phyloP scores from a whole-genome alignment of 768 basidiomycete genomes.

The Lanmaoa pseudosensibilis region DNA sequence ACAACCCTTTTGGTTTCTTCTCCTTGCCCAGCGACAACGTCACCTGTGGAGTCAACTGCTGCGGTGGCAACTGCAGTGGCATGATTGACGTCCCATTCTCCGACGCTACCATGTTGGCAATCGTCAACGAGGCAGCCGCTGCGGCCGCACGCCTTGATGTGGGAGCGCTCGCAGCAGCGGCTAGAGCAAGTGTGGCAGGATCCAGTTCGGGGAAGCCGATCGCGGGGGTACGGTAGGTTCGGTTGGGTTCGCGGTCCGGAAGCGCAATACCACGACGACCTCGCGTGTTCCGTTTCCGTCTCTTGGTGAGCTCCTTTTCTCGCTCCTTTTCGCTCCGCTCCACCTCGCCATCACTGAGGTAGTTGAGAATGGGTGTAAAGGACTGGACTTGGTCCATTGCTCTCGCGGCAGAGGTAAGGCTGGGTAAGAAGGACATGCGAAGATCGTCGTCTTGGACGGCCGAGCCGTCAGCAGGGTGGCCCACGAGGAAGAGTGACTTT shows the following conservation, averaged over 20 bases:
- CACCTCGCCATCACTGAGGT: slow-evolving; percentile 85
- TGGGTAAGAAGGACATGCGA: slow-evolving; percentile 83
- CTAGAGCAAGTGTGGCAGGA: slow-evolving; percentile 65
- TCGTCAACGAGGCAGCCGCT: slow-evolving; percentile 77
- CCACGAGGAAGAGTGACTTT: slow-evolving; percentile 87
- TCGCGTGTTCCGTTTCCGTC: slow-evolving; percentile 82
- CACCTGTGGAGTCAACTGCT: slow-evolving; percentile 34
- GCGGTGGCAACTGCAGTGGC: slow-evolving; percentile 43
- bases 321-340: slow-evolving; percentile 88
- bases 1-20: slow-evolving; percentile 68
- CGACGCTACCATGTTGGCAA: slow-evolving; percentile 89
- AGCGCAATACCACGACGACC: slow-evolving; percentile 76
- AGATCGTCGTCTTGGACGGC: slow-evolving; percentile 87
- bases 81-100: slow-evolving; percentile 74
- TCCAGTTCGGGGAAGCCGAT: slow-evolving; percentile 82
- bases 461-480: slow-evolving; percentile 80
- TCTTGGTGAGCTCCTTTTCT: slow-evolving; percentile 88
- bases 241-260: slow-evolving; percentile 89
- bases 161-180: slow-evolving; percentile 63
- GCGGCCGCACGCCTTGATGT: slow-evolving; percentile 83
- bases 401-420: slow-evolving; percentile 68
- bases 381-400: slow-evolving; percentile 73
- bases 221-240: slow-evolving; percentile 89
- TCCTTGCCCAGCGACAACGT: slow-evolving; percentile 51
- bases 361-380: slow-evolving; percentile 88